phyloP scores from a whole-genome alignment of 306 rosid species.

The Pyrus communis region DNA sequence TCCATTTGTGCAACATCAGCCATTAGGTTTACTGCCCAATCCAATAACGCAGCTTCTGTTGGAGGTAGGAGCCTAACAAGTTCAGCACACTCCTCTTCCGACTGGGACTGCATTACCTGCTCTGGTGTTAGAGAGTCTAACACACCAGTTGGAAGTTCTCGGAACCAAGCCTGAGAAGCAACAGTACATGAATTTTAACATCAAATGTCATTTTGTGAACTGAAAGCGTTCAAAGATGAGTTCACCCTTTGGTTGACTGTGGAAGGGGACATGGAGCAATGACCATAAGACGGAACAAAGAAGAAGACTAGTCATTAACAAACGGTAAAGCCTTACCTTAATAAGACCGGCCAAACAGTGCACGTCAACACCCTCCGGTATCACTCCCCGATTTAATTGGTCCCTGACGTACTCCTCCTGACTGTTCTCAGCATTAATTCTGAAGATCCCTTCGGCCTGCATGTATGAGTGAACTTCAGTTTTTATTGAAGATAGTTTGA shows the following conservation, averaged over 20 bases:
- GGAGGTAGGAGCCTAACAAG: conserved; percentile 80
- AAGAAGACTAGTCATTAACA: neutral
- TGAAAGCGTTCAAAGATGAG: neutral
- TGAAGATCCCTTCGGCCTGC: conserved; percentile 98
- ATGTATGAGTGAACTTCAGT: conserved; percentile 20
- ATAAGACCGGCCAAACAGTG: conserved; percentile 97
- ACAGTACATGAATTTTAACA: conserved; percentile 14
- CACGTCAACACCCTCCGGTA: conserved; percentile 73
- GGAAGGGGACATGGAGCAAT: neutral
- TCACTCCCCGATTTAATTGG: conserved; percentile 73
- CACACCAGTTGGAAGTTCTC: conserved; percentile 86
- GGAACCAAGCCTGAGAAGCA: conserved; percentile 81
- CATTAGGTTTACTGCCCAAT: conserved; percentile 95
- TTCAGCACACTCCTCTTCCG: conserved; percentile 84
- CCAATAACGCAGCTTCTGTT: conserved; percentile 81
- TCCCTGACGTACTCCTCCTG: conserved; percentile 93
- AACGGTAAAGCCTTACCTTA: conserved; percentile 43
- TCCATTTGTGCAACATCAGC: conserved; percentile 92
- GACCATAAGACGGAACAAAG: neutral
- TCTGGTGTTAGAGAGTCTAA: conserved; percentile 90
- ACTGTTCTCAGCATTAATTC: conserved; percentile 86
- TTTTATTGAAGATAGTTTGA: conserved; percentile 7
- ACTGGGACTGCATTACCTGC: conserved; percentile 89
- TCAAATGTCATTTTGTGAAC: neutral
- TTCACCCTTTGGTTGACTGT: neutral